Percentiles rank a stretch among this genome's conserved stretches.
phyloP scores from a whole-genome alignment of 1,139 yeast species.

The Lodderomyces elongisporus region DNA sequence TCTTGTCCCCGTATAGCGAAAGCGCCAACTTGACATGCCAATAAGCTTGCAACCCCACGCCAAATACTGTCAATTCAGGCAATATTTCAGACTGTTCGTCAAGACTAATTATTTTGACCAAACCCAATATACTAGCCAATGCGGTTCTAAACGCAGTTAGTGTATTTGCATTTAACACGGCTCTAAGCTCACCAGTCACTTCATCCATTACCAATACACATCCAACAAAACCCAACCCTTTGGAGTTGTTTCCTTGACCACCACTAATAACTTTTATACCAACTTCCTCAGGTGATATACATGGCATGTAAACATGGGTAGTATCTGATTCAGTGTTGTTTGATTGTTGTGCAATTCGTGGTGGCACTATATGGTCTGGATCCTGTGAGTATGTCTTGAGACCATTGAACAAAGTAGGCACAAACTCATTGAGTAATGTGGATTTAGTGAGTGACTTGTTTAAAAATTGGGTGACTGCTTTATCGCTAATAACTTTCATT shows the following conservation, averaged over 20 bases:
- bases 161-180: slow-evolving; percentile 54
- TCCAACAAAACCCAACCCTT: slow-evolving; percentile 49
- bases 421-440: slow-evolving; percentile 20
- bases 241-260: slow-evolving; percentile 30
- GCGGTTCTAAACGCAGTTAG: slow-evolving; percentile 70
- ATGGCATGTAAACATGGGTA: slow-evolving; percentile 62
- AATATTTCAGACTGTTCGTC: slow-evolving; percentile 13
- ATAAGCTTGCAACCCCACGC: slow-evolving; percentile 63
- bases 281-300: slow-evolving; percentile 44
- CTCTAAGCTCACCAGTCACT: slow-evolving; percentile 45
- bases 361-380: slow-evolving; percentile 32
- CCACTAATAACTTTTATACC: slow-evolving; percentile 49
- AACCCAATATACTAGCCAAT: slow-evolving; percentile 48
- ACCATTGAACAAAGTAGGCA: slow-evolving; percentile 24
- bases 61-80: slow-evolving; percentile 43
- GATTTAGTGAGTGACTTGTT: slow-evolving; percentile 15
- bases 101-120: slow-evolving; percentile 29
- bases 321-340: slow-evolving; percentile 27
- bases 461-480: slow-evolving; percentile 17
- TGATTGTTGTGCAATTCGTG: slow-evolving; percentile 26
- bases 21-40: slow-evolving; percentile 57
- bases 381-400: slow-evolving; percentile 18
- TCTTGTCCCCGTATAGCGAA: slow-evolving; percentile 30
- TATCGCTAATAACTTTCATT: slow-evolving; percentile 30
- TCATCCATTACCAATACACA: slow-evolving; percentile 47